Evolutionary conservation across 2,329 filamentous ascomycete genomes (phyloP).

Genomic region (Exophiala viscosa): DNA sequence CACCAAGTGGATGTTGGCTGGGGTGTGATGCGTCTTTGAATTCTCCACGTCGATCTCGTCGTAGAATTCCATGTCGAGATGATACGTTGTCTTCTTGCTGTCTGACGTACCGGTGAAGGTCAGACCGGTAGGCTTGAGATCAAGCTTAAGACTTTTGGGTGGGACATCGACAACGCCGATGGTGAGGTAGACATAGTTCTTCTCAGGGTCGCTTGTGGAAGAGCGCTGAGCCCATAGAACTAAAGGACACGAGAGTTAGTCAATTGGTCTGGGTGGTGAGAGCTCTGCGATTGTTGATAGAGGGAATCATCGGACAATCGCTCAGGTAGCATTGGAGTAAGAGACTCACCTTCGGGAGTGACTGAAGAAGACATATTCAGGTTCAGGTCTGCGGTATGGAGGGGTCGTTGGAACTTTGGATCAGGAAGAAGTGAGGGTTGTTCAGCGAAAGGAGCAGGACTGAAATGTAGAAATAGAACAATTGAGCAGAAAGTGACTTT

Average conservation of each 20-base stretch:
- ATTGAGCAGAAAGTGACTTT: slow-evolving; percentile 10
- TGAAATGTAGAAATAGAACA: slow-evolving; percentile 26
- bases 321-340: slow-evolving; percentile 16
- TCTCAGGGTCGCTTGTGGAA: slow-evolving; percentile 69
- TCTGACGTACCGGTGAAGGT: slow-evolving; percentile 78
- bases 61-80: slow-evolving; percentile 81
- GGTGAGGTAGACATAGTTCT: slow-evolving; percentile 94
- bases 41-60: slow-evolving; percentile 82
- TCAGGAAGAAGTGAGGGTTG: slow-evolving; percentile 1
- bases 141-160: slow-evolving; percentile 70
- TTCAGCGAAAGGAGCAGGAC: slow-evolving; percentile 26
- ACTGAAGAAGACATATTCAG: slow-evolving; percentile 35
- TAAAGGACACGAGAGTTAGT: slow-evolving; percentile 39
- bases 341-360: slow-evolving; percentile 47
- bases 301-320: slow-evolving; percentile 22
- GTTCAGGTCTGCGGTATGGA: slow-evolving; percentile 3
- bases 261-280: background rate
- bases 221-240: slow-evolving; percentile 99
- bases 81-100: slow-evolving; percentile 81
- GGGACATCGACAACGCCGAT: slow-evolving; percentile 84
- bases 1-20: slow-evolving; percentile 83
- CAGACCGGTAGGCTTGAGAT: slow-evolving; percentile 72
- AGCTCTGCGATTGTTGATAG: background rate
- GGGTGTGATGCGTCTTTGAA: slow-evolving; percentile 83
- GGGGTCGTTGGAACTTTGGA: slow-evolving; percentile 1